Evolutionary conservation across 257 asterid species (phyloP), one percentile per base, ranked within the genome.

Genomic region (Solanum paucissectum): DNA sequence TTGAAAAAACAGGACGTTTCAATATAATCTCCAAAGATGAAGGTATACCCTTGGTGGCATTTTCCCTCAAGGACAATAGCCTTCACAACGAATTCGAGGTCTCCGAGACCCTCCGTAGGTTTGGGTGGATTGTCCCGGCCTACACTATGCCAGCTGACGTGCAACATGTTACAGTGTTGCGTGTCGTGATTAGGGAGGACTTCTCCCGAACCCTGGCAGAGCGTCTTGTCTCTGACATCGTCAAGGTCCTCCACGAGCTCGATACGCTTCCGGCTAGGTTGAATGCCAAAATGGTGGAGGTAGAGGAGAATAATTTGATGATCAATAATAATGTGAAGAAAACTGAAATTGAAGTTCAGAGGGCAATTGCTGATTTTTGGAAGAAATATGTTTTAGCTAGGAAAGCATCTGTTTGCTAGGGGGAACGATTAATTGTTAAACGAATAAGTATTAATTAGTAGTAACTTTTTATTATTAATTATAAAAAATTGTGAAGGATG

Each of bases 1-100:
- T 90, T 7, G 92, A 90, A 79, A 88, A 85, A 60, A 90, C 86
- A 6, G 92, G 88, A 11, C 87, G 90, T 14, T 90, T 90, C 86
- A 86, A 90, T 72, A 87, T 90, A 33, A 74, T 90, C 5, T 90
- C 92, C 46, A 90, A 88, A 49, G 91, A 90, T 32, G 83, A 27
- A 7, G 92, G 92, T n/a, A 91, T 90, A 0, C 92, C 92, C 1
- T 29, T 90, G 38, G 92, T 90, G n/a, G 91, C 92, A 5, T 90
- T 90, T 64, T 87, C 92, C n/a, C 91, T 90, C 10, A 90, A 90
- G 5, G 91, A 90, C 86, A 88, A 73, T 68, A 85, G 73, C 73
- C 11, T 13, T 2, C 88, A 90, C 92, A 87, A 87, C 2, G 92
- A 87, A 23, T 90, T 90, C 14, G 86, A 90, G 83, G 79, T 90